These are phyloP conservation scores for Myxozyma geophila DNA, from an alignment of 805 yeast species.

Conservation along the genomic window DNA sequence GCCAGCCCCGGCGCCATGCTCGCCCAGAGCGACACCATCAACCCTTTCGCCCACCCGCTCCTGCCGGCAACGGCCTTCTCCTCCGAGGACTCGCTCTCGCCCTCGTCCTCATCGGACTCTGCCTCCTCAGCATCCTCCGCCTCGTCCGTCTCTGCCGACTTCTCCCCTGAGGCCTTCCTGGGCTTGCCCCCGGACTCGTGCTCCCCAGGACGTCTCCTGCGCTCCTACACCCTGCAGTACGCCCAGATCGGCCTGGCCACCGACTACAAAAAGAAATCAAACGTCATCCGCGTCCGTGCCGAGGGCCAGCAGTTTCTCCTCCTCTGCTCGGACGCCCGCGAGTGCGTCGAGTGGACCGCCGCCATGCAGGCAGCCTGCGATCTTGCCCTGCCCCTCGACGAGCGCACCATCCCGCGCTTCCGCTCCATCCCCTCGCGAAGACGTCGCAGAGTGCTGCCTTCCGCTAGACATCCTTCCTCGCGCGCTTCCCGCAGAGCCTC, in stretches of 20 bases:
- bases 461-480: slow-evolving; percentile 32
- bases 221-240: slow-evolving; percentile 80
- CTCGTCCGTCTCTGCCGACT: neutral
- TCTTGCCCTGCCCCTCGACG: slow-evolving; percentile 73
- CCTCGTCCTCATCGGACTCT: slow-evolving; percentile 27
- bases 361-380: slow-evolving; percentile 76
- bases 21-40: slow-evolving; percentile 19
- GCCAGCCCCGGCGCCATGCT: neutral
- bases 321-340: slow-evolving; percentile 63
- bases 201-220: slow-evolving; percentile 39
- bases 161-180: slow-evolving; percentile 18
- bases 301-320: slow-evolving; percentile 83
- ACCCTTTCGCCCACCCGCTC: slow-evolving; percentile 21
- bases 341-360: slow-evolving; percentile 78
- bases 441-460: slow-evolving; percentile 48
- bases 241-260: slow-evolving; percentile 83
- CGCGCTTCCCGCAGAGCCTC: slow-evolving; percentile 15
- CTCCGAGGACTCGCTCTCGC: slow-evolving; percentile 9
- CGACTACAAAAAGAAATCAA: slow-evolving; percentile 74
- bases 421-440: slow-evolving; percentile 82
- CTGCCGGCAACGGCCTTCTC: slow-evolving; percentile 8
- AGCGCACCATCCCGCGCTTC: slow-evolving; percentile 73
- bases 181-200: slow-evolving; percentile 29
- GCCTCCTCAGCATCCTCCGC: slow-evolving; percentile 19
- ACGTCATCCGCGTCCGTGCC: slow-evolving; percentile 73